phyloP scores from a whole-genome alignment of 129 eudicot species.

The Lactuca sativa region DNA sequence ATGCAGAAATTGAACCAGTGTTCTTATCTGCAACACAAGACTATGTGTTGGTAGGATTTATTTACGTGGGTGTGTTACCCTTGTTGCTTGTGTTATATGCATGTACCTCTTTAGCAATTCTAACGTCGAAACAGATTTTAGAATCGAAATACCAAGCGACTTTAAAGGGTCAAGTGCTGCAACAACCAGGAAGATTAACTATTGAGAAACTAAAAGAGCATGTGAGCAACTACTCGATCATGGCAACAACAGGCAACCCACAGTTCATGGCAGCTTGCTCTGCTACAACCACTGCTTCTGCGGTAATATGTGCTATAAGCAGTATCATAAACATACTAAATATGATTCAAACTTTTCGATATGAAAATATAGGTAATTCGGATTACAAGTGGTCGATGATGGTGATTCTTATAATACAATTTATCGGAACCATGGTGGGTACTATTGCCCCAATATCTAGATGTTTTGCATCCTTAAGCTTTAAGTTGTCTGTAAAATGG shows the following conservation, averaged over 20 bases:
- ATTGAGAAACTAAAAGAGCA: constrained; percentile 6
- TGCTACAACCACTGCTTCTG: constrained; percentile 17
- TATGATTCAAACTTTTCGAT: neutral
- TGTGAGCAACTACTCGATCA: constrained; percentile 29
- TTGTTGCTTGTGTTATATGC: neutral
- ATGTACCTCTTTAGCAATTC: constrained; percentile 20
- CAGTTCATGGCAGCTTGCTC: constrained; percentile 29
- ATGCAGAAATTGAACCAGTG: too few relatives aligned
- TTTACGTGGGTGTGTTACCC: constrained; percentile 17
- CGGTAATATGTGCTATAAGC: constrained; percentile 6
- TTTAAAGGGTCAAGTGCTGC: neutral
- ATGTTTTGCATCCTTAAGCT: constrained; percentile 13
- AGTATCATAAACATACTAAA: neutral
- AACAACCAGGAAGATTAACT: neutral
- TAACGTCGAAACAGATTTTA: constrained; percentile 10
- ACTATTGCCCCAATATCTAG: constrained; percentile 6
- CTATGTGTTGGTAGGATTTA: neutral
- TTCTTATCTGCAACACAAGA: too few relatives aligned
- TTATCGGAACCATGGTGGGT: constrained; percentile 4
- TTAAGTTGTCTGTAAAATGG: neutral
- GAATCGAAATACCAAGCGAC: constrained; percentile 2
- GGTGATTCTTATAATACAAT: constrained; percentile 1
- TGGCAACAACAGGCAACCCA: constrained; percentile 33
- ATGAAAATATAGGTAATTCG: neutral
- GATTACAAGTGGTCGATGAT: neutral